Base-by-base conservation (phyloP, 352 stramenopile genomes). In the Phytophthora pinifolia region DNA sequence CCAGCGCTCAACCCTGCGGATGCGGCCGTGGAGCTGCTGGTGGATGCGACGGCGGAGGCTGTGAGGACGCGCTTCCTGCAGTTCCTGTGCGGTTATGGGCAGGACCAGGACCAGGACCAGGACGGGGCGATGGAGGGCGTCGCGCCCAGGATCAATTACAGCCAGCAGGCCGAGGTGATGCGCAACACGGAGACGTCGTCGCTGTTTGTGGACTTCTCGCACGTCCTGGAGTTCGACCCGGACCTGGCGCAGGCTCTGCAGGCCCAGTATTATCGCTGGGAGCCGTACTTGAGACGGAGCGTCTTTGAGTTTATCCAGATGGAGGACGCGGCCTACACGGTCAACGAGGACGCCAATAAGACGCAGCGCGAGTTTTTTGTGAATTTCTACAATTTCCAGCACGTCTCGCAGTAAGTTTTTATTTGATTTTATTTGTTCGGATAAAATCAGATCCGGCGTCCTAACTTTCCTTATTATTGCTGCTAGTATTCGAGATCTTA, bases 361-460 rank as follows among this genome's bases (percentile, higher is more conserved):
- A 79, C 75, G 14, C 82, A 82, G 47, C 59, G 84, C 34, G 85
- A 94, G 65, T 92, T 92, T 44, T 94, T 94, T 41, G 85, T 94
- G 22, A 93, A 84, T 55, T 94, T 94, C 54, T 94, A 94, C 74
- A 94, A 94, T 62, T 93, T 94, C 57, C 82, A 89, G 51, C 79
- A 92, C 46, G 82, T 92, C 27, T 89, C 82, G 1, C 79, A 89
- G 80, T 90, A 76, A 20, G 56, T 38, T 22, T 47, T 18, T 6
- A 6, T 36, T 30, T 50, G 46, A 3, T 56, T n/a, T n/a, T n/a
- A n/a, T n/a, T n/a, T n/a, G n/a, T n/a, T n/a, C n/a, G n/a, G n/a
- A n/a, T n/a, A n/a, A n/a, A n/a, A 22, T 22, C 33, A 18, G 31
- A 46, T 30, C 22, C 4, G 25, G n/a, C 10, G 12, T 30, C 47